phyloP scores from a whole-genome alignment of 176 grass and related monocot genomes.

The Rhynchospora breviuscula region DNA sequence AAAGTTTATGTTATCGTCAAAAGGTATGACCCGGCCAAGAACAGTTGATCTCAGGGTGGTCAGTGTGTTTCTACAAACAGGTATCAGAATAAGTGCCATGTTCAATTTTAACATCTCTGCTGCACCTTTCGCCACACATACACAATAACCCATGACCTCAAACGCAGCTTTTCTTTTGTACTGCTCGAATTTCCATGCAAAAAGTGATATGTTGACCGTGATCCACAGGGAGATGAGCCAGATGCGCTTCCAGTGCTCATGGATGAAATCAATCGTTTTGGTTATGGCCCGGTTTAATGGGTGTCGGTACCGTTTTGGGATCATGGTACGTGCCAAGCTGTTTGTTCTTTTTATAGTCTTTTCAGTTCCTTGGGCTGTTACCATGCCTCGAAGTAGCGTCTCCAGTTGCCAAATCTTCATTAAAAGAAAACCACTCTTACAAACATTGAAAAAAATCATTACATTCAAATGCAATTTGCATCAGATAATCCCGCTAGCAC shows the following conservation, averaged over 20 bases:
- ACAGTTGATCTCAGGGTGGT: conserved; percentile 68
- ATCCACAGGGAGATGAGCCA: conserved; percentile 81
- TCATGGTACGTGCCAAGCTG: conserved; percentile 84
- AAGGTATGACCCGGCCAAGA: conserved; percentile 61
- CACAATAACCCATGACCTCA: conserved; percentile 93
- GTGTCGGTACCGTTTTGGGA: conserved; percentile 56
- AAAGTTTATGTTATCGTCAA: conserved; percentile 99
- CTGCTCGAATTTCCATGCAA: conserved; percentile 79
- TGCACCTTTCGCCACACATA: conserved; percentile 87
- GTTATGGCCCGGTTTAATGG: conserved; percentile 50
- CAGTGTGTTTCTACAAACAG: conserved; percentile 91
- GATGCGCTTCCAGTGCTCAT: conserved; percentile 94
- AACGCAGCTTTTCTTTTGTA: conserved; percentile 62
- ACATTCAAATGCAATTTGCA: background rate
- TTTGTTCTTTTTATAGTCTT: conserved; percentile 57
- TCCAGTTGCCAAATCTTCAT: conserved; percentile 90
- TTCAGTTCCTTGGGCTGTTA: conserved; percentile 59
- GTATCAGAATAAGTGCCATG: conserved; percentile 95
- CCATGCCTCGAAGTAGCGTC: conserved; percentile 75
- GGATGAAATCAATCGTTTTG: conserved; percentile 63
- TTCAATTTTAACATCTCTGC: conserved; percentile 93
- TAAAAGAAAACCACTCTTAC: conserved; percentile 1
- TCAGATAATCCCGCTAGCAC: background rate
- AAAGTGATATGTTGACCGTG: conserved; percentile 44
- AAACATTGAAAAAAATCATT: background rate